These are phyloP conservation scores for Fusarium duplospermum DNA, from an alignment of 2,329 filamentous ascomycete genomes.

Conservation along the genomic window DNA sequence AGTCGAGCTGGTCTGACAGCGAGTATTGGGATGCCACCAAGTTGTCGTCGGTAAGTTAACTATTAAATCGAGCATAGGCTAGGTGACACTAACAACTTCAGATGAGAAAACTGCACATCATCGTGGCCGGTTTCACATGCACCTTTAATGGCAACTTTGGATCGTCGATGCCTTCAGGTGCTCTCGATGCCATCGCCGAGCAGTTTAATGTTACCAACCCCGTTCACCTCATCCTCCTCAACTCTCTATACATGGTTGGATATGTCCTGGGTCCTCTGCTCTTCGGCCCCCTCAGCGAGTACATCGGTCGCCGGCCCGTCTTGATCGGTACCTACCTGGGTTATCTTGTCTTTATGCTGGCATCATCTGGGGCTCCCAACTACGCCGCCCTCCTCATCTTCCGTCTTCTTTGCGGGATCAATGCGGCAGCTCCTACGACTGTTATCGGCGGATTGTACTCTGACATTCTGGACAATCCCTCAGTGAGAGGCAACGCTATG, in stretches of 20 bases:
- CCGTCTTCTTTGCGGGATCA: conserved; percentile 50
- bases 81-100: conserved; percentile 7
- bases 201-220: conserved; percentile 43
- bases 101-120: conserved; percentile 49
- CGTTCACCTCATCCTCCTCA: conserved; percentile 48
- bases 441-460: conserved; percentile 50
- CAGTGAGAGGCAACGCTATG: conserved; percentile 48
- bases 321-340: conserved; percentile 49
- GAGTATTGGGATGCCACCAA: conserved; percentile 46
- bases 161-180: conserved; percentile 51
- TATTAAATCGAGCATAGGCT: neutral
- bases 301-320: conserved; percentile 49
- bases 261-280: conserved; percentile 51
- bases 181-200: conserved; percentile 49
- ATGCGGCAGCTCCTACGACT: conserved; percentile 50
- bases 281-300: conserved; percentile 51
- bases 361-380: conserved; percentile 55
- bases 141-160: conserved; percentile 53
- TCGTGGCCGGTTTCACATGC: conserved; percentile 51
- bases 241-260: conserved; percentile 52
- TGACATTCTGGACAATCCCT: conserved; percentile 49
- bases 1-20: conserved; percentile 30
- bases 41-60: conserved; percentile 44
- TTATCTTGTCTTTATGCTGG: conserved; percentile 49
- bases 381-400: conserved; percentile 57